These are phyloP conservation scores for Carex arenaria DNA, from an alignment of 202 grass and related monocot genomes.

Conservation along the genomic window DNA sequence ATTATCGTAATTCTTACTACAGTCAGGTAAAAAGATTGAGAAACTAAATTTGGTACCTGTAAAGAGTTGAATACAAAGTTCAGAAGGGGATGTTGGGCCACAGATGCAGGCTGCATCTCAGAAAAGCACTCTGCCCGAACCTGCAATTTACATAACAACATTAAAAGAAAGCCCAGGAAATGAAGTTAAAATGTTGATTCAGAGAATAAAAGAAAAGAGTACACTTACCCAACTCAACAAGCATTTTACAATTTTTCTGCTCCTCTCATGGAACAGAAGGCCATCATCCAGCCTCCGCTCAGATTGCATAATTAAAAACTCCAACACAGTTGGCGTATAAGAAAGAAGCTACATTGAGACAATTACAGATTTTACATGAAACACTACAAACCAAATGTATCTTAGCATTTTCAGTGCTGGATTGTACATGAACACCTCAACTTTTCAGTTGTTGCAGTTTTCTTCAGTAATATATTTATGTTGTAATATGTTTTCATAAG, in stretches of 20 bases:
- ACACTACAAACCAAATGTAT: background rate
- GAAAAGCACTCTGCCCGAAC: slow-evolving; percentile 83
- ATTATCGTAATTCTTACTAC: background rate
- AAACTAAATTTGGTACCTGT: slow-evolving; percentile 49
- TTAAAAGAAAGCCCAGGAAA: background rate
- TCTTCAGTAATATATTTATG: background rate
- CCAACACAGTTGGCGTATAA: slow-evolving; percentile 57
- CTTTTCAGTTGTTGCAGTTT: background rate
- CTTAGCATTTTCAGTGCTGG: background rate
- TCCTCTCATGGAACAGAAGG: slow-evolving; percentile 48
- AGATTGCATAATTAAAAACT: slow-evolving; percentile 60
- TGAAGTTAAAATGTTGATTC: background rate
- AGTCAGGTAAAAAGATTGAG: slow-evolving; percentile 1
- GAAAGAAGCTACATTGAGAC: slow-evolving; percentile 47
- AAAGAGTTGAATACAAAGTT: slow-evolving; percentile 82
- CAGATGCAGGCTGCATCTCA: slow-evolving; percentile 36
- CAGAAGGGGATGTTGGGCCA: slow-evolving; percentile 65
- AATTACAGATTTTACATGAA: background rate
- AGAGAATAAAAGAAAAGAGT: slow-evolving; percentile 2
- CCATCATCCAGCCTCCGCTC: slow-evolving; percentile 47
- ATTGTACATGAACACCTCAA: background rate
- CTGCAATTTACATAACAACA: slow-evolving; percentile 28
- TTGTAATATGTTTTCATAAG: background rate
- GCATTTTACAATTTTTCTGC: slow-evolving; percentile 62
- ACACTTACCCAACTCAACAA: slow-evolving; percentile 83